phyloP scores from a whole-genome alignment of 495 filamentous ascomycete genomes.

The Podospora australis region DNA sequence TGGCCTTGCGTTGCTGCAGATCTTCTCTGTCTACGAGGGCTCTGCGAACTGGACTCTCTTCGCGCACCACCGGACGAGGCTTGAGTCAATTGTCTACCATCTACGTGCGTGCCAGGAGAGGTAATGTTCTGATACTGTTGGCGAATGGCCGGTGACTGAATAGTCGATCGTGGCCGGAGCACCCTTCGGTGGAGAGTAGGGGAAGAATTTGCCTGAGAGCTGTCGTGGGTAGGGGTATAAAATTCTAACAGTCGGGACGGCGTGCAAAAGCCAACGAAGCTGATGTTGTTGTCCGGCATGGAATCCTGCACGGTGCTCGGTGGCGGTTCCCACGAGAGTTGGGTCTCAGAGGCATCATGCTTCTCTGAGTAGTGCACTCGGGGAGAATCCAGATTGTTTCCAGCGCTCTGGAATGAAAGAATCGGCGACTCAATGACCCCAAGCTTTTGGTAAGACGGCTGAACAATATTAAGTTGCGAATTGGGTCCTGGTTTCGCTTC shows the following conservation, averaged over 20 bases:
- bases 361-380: constrained; percentile 4
- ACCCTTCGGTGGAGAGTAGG: neutral
- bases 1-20: too few species aligned
- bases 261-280: constrained; percentile 25
- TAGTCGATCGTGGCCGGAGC: too few species aligned
- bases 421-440: constrained; percentile 22
- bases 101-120: too few species aligned
- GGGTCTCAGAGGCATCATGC: neutral
- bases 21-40: too few species aligned
- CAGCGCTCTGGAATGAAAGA: constrained; percentile 40
- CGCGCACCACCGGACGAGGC: too few species aligned
- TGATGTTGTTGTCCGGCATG: constrained; percentile 23
- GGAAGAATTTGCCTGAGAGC: constrained; percentile 16
- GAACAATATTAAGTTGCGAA: too few species aligned
- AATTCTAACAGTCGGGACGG: constrained; percentile 39
- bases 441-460: neutral
- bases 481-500: too few species aligned
- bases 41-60: too few species aligned
- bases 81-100: too few species aligned
- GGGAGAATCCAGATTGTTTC: constrained; percentile 40
- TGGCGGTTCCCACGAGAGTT: constrained; percentile 31
- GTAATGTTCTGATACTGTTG: neutral
- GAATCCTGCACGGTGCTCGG: constrained; percentile 40
- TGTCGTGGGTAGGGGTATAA: constrained; percentile 29
- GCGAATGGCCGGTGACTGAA: too few species aligned